Evolutionary conservation across 108 stramenopile species (phyloP), one percentile per base, ranked within the genome.

Genomic region (Skeletonema tropicum): DNA sequence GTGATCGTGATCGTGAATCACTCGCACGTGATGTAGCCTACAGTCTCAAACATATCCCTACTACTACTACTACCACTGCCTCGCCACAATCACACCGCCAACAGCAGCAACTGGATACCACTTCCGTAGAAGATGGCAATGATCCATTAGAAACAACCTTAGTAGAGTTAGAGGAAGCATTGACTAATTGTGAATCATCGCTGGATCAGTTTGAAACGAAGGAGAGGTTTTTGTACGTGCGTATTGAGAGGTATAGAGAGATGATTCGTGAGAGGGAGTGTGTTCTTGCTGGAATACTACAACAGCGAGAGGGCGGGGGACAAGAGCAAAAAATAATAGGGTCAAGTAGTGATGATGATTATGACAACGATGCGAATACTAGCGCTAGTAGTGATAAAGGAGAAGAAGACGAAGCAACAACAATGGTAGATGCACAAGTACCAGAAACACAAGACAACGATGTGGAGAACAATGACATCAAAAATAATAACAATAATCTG

Each of bases 241-340:
- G 60, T 31, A 61, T 61, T 61, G 60, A 21, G 25, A 19, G 25
- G 23, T 61, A 61, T 61, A 14, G 60, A 61, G 30, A 61, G 60
- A 31, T 61, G 60, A 61, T 61, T n/a, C 19, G 21, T 7, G 35
- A 21, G 23, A 13, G 23, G 23, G 60, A 19, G n/a, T 35, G 14
- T n/a, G 3, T n/a, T 35, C 30, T 32, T 49, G 17, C 10, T 5
- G 6, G n/a, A 46, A n/a, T 46, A 46, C 8, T n/a, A 13, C 7
- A 3, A 13, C 7, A 3, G 17, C 48, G 17, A 49, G 48, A 49
- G 48, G 5, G n/a, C n/a, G n/a, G 19, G 48, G 17, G 19, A 19
- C n/a, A 19, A 19, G 17, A 49, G 5, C 3, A 49, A 6, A 19
- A 6, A 2, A 12, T 48, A n/a, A 0, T 49, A 6, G 55, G 21